phyloP scores from a whole-genome alignment of 441 rosid genomes.

The Breynia disticha region DNA sequence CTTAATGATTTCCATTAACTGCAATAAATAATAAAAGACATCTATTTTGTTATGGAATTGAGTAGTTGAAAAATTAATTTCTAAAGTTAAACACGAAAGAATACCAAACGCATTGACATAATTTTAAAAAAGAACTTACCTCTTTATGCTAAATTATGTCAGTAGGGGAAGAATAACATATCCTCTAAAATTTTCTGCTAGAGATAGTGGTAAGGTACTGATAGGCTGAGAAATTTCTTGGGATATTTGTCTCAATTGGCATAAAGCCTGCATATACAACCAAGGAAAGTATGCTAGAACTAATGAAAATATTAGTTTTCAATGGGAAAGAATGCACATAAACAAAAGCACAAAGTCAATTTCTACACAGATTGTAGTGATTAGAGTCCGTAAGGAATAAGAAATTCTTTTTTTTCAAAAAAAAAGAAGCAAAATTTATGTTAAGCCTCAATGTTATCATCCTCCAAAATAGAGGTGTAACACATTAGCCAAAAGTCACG shows the following conservation, averaged over 20 bases:
- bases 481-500: slow-evolving; percentile 96
- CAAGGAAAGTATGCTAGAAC: neutral
- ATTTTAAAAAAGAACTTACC: no score
- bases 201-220: no score
- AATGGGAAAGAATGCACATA: neutral
- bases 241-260: slow-evolving; percentile 84
- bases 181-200: no score
- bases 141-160: no score
- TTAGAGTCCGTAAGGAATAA: no score
- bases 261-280: slow-evolving; percentile 47
- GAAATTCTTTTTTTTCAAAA: no score
- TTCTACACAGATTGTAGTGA: neutral
- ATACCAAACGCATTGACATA: no score
- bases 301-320: slow-evolving; percentile 1
- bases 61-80: no score
- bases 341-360: slow-evolving; percentile 2
- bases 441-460: slow-evolving; percentile 94
- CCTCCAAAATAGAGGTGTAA: slow-evolving; percentile 89
- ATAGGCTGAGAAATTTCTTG: slow-evolving; percentile 86
- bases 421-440: slow-evolving; percentile 5
- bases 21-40: slow-evolving; percentile 9
- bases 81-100: no score
- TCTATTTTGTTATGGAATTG: neutral
- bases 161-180: no score
- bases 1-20: slow-evolving; percentile 90